phyloP scores from a whole-genome alignment of 441 rosid genomes.

The Pelargonium citronellum region DNA sequence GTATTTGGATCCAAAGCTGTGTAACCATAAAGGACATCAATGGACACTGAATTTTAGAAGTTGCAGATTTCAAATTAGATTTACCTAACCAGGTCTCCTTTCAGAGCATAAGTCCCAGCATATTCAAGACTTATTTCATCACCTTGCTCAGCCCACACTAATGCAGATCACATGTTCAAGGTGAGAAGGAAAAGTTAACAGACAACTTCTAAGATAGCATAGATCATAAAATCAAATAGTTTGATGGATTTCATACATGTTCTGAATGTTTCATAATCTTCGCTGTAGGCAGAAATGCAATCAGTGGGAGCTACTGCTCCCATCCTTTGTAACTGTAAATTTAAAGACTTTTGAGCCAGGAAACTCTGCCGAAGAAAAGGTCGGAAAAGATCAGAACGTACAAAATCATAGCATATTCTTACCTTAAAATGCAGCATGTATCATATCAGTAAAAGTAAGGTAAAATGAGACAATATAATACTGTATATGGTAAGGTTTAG shows the following conservation, averaged over 20 bases:
- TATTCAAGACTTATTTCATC: conserved; percentile 94
- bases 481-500: neutral
- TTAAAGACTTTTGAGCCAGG: conserved; percentile 68
- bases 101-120: conserved; percentile 85
- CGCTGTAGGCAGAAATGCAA: conserved; percentile 54
- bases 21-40: conserved; percentile 10
- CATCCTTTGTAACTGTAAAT: conserved; percentile 60
- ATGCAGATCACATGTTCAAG: conserved; percentile 18
- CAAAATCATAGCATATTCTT: conserved; percentile 8
- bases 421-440: conserved; percentile 2
- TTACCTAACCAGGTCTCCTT: conserved; percentile 94
- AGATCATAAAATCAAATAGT: conserved; percentile 10
- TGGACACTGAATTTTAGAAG: conserved; percentile 8
- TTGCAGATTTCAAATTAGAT: conserved; percentile 7
- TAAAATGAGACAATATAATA: too few species aligned
- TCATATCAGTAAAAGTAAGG: neutral
- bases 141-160: conserved; percentile 99
- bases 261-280: conserved; percentile 64
- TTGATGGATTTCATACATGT: conserved; percentile 41
- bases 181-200: conserved; percentile 14
- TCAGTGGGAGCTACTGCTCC: conserved; percentile 52
- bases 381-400: conserved; percentile 9
- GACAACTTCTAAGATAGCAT: conserved; percentile 16
- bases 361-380: conserved; percentile 49
- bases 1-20: conserved; percentile 12